Conservation (phyloP, 805 yeast species). For the Nakazawaea populi region DNA sequence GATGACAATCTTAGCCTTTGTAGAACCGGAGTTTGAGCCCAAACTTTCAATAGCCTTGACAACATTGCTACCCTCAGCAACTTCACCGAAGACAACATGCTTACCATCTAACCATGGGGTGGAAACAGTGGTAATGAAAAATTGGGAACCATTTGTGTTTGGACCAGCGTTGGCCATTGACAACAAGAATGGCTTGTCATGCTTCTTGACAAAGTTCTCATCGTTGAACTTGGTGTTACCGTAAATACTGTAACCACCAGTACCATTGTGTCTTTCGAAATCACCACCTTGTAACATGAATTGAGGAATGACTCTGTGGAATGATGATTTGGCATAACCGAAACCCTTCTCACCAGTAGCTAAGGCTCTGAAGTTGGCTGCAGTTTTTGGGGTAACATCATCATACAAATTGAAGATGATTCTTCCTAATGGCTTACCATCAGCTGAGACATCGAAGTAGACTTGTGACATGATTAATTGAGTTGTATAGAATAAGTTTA, state of each 20-base stretch:
- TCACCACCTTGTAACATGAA: constrained; percentile 98
- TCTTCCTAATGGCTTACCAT: constrained; percentile 64
- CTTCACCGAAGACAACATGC: constrained; percentile 95
- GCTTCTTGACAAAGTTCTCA: constrained; percentile 70
- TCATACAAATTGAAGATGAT: constrained; percentile 82
- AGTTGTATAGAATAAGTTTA: background rate
- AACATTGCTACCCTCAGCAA: constrained; percentile 75
- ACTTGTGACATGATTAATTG: constrained; percentile 27
- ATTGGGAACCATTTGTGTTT: constrained; percentile 97
- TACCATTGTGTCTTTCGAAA: constrained; percentile 78
- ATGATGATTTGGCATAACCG: constrained; percentile 77
- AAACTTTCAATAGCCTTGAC: constrained; percentile 77
- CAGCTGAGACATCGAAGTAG: constrained; percentile 36
- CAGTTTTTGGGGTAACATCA: constrained; percentile 91
- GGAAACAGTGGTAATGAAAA: constrained; percentile 88
- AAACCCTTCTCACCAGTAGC: constrained; percentile 87
- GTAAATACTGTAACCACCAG: constrained; percentile 86
- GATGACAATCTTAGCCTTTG: constrained; percentile 42
- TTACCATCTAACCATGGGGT: constrained; percentile 89
- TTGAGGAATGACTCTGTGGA: constrained; percentile 95
- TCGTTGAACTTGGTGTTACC: constrained; percentile 67
- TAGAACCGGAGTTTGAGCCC: constrained; percentile 44
- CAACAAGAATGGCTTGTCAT: constrained; percentile 71
- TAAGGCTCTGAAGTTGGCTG: constrained; percentile 93
- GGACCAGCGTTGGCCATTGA: constrained; percentile 99